These are phyloP conservation scores for Mycena polygramma DNA, from an alignment of 768 basidiomycete species.

Conservation along the genomic window DNA sequence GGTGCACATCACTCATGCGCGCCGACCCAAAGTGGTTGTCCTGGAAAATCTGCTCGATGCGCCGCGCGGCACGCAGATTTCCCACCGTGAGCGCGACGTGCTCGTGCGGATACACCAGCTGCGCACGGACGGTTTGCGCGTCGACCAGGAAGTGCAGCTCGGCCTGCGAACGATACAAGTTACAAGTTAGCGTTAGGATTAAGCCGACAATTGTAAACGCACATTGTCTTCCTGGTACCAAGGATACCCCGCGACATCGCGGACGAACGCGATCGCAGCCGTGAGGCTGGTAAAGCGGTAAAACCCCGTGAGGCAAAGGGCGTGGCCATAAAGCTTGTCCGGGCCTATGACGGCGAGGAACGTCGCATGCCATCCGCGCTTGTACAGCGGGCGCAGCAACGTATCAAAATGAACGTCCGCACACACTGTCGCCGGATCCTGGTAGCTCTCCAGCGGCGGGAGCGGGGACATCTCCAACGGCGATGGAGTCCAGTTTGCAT, in stretches of 20 bases:
- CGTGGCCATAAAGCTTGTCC: constrained; percentile 18
- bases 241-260: constrained; percentile 15
- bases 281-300: constrained; percentile 24
- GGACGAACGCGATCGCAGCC: constrained; percentile 21
- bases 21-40: constrained; percentile 14
- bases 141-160: constrained; percentile 32
- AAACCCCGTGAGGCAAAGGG: constrained; percentile 27
- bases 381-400: constrained; percentile 26
- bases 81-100: constrained; percentile 21
- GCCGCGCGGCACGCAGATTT: constrained; percentile 20
- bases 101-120: constrained; percentile 28
- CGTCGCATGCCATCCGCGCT: constrained; percentile 29
- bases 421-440: constrained; percentile 9
- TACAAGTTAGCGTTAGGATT: neutral
- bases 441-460: constrained; percentile 1
- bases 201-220: neutral
- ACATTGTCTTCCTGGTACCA: constrained; percentile 31
- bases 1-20: constrained; percentile 28
- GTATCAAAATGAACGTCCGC: constrained; percentile 22
- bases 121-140: constrained; percentile 30
- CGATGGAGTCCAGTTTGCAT: constrained; percentile 8
- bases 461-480: neutral
- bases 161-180: constrained; percentile 6
- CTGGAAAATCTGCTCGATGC: constrained; percentile 28
- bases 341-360: constrained; percentile 25